Evolutionary conservation across 1,284 basidiomycete genomes (phyloP), one percentile per base, ranked within the genome.

Genomic region (Apiotrichum gracile): DNA sequence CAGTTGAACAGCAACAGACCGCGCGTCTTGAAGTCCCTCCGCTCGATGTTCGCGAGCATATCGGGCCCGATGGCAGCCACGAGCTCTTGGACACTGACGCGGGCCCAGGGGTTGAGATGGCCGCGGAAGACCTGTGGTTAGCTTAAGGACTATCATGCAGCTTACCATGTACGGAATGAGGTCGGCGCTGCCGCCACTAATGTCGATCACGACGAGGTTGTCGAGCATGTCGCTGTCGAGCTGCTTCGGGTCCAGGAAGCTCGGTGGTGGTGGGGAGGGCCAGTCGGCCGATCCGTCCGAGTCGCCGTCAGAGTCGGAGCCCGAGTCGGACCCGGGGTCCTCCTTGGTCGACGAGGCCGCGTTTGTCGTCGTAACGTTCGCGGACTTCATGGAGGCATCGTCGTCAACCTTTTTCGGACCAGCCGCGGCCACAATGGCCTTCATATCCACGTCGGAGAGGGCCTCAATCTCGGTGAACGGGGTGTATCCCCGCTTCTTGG

Each of bases 401-500:
- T 17, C 40, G 17, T 12, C 25, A 2, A 12, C 42, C 19, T 24
- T 8, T 22, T 21, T 13, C 24, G 39, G 17, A 16, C 19, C 22
- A 21, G 43, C 24, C 9, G 34, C 31, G 14, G 24, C 21, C 12
- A 26, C 25, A 6, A 41, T 12, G 5, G 17, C 35, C 35, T 41
- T 38, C 14, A 27, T 31, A 16, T 47, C 26, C 1, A 42, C 34
- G 1, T 17, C 45, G 25, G 25, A 35, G 25, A 29, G 48, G 12
- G 41, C 48, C 26, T 49, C 57, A 25, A 67, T 61, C 5, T 60
- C 51, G 8, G 21, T 49, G 51, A 76, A 75, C 0, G 74, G 66
- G 14, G 55, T 62, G 51, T 76, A 75, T 1, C 74, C 74, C 3
- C 68, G 66, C 12, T 65, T 64, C 54, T 70, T 63, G 8, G 82